These are phyloP conservation scores for Noccaea bulbosa DNA, from an alignment of 345 rosid species.

Conservation along the genomic window DNA sequence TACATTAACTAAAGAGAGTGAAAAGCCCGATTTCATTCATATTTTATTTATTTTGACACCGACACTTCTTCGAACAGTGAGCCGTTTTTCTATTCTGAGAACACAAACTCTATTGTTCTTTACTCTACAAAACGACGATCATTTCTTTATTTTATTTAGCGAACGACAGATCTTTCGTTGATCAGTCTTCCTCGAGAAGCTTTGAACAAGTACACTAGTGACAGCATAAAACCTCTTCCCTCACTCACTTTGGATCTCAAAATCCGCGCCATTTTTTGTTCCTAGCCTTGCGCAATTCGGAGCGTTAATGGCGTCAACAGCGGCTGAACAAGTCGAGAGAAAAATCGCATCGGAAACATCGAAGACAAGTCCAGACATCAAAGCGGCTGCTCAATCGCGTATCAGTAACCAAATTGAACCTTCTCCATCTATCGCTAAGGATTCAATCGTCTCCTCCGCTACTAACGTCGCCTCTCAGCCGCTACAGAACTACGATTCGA, in stretches of 20 bases:
- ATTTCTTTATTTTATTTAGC: background rate
- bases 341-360: constrained; percentile 32
- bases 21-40: constrained; percentile 35
- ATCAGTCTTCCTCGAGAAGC: constrained; percentile 43
- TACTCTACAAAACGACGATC: background rate
- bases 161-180: constrained; percentile 7
- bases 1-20: constrained; percentile 18
- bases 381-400: constrained; percentile 29
- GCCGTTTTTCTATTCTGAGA: constrained; percentile 1
- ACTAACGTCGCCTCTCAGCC: constrained; percentile 70
- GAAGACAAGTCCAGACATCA: constrained; percentile 41
- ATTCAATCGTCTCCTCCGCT: constrained; percentile 64
- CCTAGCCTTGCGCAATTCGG: background rate
- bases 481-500: constrained; percentile 61
- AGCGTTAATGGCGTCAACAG: constrained; percentile 33
- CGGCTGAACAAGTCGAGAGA: constrained; percentile 45
- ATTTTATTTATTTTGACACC: constrained; percentile 15
- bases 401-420: constrained; percentile 41
- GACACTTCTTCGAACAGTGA: constrained; percentile 22
- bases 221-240: constrained; percentile 11
- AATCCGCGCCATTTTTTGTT: constrained; percentile 57
- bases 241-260: constrained; percentile 45
- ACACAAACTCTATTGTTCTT: constrained; percentile 11
- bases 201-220: background rate
- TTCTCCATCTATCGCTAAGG: constrained; percentile 48